These are phyloP conservation scores for Xylaria hypoxylon DNA, from an alignment of 2,329 filamentous ascomycete species.

Conservation along the genomic window DNA sequence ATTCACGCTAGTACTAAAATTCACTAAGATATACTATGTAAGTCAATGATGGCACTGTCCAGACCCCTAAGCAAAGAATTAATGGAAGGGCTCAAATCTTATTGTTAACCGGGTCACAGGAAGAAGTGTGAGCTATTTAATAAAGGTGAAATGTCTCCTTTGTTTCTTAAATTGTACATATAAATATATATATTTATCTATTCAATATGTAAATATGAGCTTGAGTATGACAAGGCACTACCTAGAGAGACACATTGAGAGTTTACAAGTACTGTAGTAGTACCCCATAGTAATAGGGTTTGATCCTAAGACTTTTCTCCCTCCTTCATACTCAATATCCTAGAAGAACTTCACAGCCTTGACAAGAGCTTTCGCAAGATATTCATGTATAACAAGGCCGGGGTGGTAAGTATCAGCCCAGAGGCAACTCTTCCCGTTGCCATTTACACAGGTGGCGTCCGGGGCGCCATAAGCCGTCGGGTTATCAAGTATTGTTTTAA, in stretches of 20 bases:
- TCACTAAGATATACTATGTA: background rate
- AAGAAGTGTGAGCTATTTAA: background rate
- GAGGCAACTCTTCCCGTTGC: conserved; percentile 40
- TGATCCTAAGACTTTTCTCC: background rate
- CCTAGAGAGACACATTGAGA: background rate
- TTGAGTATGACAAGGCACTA: background rate
- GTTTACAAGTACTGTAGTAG: background rate
- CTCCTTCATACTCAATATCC: background rate
- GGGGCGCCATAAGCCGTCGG: conserved; percentile 42
- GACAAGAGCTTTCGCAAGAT: conserved; percentile 36
- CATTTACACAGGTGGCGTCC: conserved; percentile 39
- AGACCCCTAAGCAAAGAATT: background rate
- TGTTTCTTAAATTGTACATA: background rate
- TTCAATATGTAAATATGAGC: background rate
- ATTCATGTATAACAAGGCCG: conserved; percentile 38
- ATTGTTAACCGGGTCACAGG: background rate
- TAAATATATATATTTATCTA: background rate
- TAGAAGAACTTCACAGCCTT: conserved; percentile 40
- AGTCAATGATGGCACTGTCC: no score
- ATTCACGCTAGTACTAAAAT: background rate
- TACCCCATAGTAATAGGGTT: background rate
- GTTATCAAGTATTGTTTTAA: conserved; percentile 35
- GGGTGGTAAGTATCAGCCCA: conserved; percentile 42
- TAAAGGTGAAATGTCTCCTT: background rate
- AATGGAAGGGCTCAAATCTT: background rate